phyloP scores from a whole-genome alignment of 2,329 filamentous ascomycete genomes.

The Lasiodiplodia gonubiensis region DNA sequence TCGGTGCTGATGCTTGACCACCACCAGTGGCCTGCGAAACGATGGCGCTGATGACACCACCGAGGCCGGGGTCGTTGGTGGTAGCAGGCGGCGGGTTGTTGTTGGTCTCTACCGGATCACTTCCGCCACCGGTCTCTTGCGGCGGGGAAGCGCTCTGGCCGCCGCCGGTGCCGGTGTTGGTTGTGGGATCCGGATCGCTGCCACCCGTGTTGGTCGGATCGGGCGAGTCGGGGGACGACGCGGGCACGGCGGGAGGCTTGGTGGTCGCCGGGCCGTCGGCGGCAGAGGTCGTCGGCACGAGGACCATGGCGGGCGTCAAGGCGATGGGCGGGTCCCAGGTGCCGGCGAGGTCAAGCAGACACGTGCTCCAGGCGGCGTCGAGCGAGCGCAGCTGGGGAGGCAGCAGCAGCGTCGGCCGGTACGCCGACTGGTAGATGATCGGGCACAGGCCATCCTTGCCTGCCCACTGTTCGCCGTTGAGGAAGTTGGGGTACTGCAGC shows the following conservation, averaged over 20 bases:
- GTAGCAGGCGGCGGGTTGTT: not conserved
- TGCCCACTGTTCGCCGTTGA: slow-evolving; percentile 8
- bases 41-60: slow-evolving; percentile 17
- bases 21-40: slow-evolving; percentile 4
- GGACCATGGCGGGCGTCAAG: slow-evolving; percentile 1
- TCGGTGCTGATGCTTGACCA: not conserved
- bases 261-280: not conserved
- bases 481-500: slow-evolving; percentile 1
- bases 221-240: slow-evolving; percentile 6
- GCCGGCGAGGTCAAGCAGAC: slow-evolving; percentile 18
- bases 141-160: not conserved
- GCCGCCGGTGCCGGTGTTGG: not conserved
- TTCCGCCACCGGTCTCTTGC: not conserved
- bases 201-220: not conserved
- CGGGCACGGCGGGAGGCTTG: slow-evolving; percentile 2
- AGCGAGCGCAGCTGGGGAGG: slow-evolving; percentile 16
- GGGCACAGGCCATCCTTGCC: not conserved
- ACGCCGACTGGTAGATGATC: slow-evolving; percentile 12
- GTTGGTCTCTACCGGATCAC: not conserved
- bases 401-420: slow-evolving; percentile 2
- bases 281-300: not conserved
- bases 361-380: slow-evolving; percentile 3
- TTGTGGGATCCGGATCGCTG: not conserved
- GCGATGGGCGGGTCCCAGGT: slow-evolving; percentile 13
- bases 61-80: slow-evolving; percentile 1